Conservation (phyloP, 345 rosid species). For the Odontarrhena argentea region DNA sequence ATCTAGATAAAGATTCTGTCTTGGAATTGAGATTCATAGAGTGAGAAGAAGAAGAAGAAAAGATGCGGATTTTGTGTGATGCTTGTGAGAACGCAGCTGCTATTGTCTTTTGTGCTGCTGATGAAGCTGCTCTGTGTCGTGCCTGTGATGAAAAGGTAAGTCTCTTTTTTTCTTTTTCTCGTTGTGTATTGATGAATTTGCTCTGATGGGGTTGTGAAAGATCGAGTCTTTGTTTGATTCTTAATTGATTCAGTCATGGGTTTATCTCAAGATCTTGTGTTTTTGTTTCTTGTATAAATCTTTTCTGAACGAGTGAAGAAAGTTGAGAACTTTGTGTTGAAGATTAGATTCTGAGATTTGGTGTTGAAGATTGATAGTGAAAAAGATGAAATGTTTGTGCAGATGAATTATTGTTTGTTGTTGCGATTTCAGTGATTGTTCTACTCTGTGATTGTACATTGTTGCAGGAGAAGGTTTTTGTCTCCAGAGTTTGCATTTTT, state of each 20-base stretch:
- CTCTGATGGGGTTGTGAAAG: conserved; percentile 26
- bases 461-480: conserved; percentile 35
- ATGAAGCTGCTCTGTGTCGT: conserved; percentile 86
- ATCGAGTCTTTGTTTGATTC: conserved; percentile 23
- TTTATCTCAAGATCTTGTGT: conserved; percentile 22
- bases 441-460: conserved; percentile 30
- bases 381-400: neutral
- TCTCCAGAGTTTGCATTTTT: conserved; percentile 35
- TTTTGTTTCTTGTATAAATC: neutral
- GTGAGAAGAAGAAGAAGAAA: conserved; percentile 21
- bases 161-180: neutral
- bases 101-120: conserved; percentile 83
- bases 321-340: neutral
- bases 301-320: conserved; percentile 11
- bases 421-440: conserved; percentile 22
- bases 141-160: conserved; percentile 74
- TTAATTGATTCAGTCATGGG: neutral
- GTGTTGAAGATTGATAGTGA: conserved; percentile 2
- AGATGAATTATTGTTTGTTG: conserved; percentile 19
- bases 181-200: neutral
- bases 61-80: conserved; percentile 74
- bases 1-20: conserved; percentile 13
- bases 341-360: conserved; percentile 22
- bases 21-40: conserved; percentile 24
- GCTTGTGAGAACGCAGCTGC: conserved; percentile 82